These are phyloP conservation scores for Myxozyma neotropica DNA, from an alignment of 805 yeast species.

Conservation along the genomic window DNA sequence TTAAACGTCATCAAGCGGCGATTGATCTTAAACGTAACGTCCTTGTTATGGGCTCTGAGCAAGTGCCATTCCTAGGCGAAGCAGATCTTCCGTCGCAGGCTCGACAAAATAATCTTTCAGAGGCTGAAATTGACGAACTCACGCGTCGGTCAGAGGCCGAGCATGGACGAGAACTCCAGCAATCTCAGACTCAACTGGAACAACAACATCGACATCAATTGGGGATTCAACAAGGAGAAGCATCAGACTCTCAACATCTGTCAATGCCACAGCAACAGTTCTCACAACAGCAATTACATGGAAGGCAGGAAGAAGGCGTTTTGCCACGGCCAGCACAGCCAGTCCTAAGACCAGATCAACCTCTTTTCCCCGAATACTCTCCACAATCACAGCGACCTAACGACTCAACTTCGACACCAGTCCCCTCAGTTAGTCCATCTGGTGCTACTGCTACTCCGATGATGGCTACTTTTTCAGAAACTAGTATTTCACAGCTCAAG, in stretches of 20 bases:
- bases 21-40: slow-evolving; percentile 71
- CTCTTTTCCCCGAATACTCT: slow-evolving; percentile 15
- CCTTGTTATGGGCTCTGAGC: slow-evolving; percentile 70
- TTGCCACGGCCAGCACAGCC: slow-evolving; percentile 3
- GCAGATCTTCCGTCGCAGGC: slow-evolving; percentile 60
- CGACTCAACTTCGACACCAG: not conserved
- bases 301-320: not conserved
- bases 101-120: slow-evolving; percentile 28
- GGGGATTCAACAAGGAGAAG: not conserved
- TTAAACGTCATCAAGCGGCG: slow-evolving; percentile 80
- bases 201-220: slow-evolving; percentile 5
- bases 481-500: slow-evolving; percentile 51
- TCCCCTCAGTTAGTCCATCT: not conserved
- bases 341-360: not conserved
- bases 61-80: slow-evolving; percentile 72
- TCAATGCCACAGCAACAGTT: not conserved
- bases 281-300: not conserved
- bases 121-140: slow-evolving; percentile 11
- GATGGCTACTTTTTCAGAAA: slow-evolving; percentile 42
- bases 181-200: slow-evolving; percentile 4
- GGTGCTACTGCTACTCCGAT: not conserved
- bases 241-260: not conserved
- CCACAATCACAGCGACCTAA: slow-evolving; percentile 14
- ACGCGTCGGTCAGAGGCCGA: not conserved
- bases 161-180: slow-evolving; percentile 2